These are phyloP conservation scores for Ustilago esculenta DNA, from an alignment of 1,284 basidiomycete species.

Conservation along the genomic window DNA sequence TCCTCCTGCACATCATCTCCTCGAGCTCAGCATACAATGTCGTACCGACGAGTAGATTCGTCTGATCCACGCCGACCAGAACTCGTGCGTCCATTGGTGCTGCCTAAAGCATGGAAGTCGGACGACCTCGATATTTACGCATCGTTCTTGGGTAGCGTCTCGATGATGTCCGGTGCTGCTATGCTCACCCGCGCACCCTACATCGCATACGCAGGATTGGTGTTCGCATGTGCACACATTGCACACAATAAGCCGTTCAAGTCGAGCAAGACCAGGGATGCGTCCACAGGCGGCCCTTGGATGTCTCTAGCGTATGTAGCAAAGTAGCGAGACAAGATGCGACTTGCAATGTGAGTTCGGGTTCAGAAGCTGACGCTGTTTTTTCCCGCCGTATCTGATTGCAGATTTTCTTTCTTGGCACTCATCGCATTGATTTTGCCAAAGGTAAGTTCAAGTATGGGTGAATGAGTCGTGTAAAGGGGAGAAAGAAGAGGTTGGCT, in stretches of 20 bases:
- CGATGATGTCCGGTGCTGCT: slow-evolving; percentile 44
- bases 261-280: slow-evolving; percentile 31
- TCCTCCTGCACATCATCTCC: too few relatives aligned
- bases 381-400: background rate
- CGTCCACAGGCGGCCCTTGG: slow-evolving; percentile 29
- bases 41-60: slow-evolving; percentile 33
- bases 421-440: slow-evolving; percentile 34
- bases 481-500: background rate
- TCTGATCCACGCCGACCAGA: slow-evolving; percentile 36
- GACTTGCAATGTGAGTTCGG: background rate
- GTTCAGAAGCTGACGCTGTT: background rate
- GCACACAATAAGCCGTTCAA: slow-evolving; percentile 50
- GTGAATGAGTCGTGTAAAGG: too few relatives aligned
- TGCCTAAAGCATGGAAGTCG: slow-evolving; percentile 32
- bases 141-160: slow-evolving; percentile 25
- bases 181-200: slow-evolving; percentile 37
- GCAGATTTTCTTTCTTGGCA: slow-evolving; percentile 33
- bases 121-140: slow-evolving; percentile 44
- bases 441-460: slow-evolving; percentile 29
- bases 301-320: slow-evolving; percentile 34
- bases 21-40: too few relatives aligned
- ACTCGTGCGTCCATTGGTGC: slow-evolving; percentile 12
- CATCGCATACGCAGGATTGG: slow-evolving; percentile 42
- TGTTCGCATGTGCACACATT: slow-evolving; percentile 49
- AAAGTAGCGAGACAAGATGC: too few relatives aligned